phyloP scores from a whole-genome alignment of 306 rosid species.

The Sicyos baderoa region DNA sequence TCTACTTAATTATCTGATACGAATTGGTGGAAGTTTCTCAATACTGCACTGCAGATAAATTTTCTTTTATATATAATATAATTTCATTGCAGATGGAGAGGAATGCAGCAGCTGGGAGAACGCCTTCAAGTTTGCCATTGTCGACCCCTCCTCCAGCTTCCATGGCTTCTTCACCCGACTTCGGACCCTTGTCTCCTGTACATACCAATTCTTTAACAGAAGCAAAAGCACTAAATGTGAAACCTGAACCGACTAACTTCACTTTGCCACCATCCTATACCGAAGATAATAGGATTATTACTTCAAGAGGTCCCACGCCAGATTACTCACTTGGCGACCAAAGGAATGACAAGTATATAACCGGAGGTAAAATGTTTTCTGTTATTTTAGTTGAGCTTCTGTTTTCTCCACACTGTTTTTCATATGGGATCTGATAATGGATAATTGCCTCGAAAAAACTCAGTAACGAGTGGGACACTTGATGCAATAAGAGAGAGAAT shows the following conservation, averaged over 20 bases:
- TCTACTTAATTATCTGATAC: neutral
- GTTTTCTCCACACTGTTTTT: constrained; percentile 3
- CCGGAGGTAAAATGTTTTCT: constrained; percentile 57
- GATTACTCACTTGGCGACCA: constrained; percentile 58
- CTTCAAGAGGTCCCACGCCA: constrained; percentile 54
- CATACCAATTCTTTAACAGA: constrained; percentile 68
- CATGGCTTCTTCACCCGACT: constrained; percentile 77
- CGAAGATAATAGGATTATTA: constrained; percentile 56
- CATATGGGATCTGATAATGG: constrained; percentile 15
- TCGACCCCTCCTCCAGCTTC: constrained; percentile 94
- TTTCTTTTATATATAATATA: neutral
- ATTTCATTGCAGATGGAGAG: constrained; percentile 78
- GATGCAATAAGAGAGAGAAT: constrained; percentile 93
- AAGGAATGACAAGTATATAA: constrained; percentile 69
- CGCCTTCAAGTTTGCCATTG: constrained; percentile 87
- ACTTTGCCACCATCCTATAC: constrained; percentile 64
- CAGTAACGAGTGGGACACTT: constrained; percentile 88
- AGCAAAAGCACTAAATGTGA: constrained; percentile 49
- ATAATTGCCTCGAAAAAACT: constrained; percentile 9
- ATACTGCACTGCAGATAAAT: too few species aligned
- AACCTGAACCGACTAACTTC: constrained; percentile 72
- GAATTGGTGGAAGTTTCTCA: neutral
- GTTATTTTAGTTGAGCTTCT: neutral
- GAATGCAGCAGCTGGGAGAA: constrained; percentile 97
- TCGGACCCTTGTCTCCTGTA: constrained; percentile 77